Base-by-base conservation (phyloP, 345 rosid genomes). In the Isatis tinctoria region DNA sequence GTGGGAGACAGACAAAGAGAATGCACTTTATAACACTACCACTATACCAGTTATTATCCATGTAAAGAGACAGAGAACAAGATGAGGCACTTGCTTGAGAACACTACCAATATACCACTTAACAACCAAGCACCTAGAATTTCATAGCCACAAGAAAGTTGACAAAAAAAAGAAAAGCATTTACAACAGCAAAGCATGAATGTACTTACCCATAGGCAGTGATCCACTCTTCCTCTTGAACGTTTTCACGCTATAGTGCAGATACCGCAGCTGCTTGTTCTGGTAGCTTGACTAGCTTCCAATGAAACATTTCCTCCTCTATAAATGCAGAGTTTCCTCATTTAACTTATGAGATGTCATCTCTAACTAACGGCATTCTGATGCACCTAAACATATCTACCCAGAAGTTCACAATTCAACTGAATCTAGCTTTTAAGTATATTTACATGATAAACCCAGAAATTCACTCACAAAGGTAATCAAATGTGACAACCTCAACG, bases 161-260 rank as follows among this genome's bases (percentile, higher is more conserved):
- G 30, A 28, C 30, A 28, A 28, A 28, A 28, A n/a, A 47, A 12
- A 57, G 66, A n/a, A n/a, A n/a, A 45, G 40, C 43, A 45, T 45
- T 13, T 13, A 14, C 6, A 43, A 52, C 24, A 51, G 6, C 24
- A 60, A 60, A 51, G 33, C 13, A 36, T 22, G 18, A 67, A 12
- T 6, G 60, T 11, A 8, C 80, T 71, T 87, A 92, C 99, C 99
- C 99, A 76, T 90, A 95, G 68, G 92, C 97, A 49, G 99, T 95
- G 78, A 92, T 89, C 99, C 99, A 95, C 76, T 92, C 96, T 85
- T 92, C 99, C 79, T 89, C 97, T 28, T 92, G 87, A 69, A 92
- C 83, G 61, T 85, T 87, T 67, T 95, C 99, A n/a, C 92, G 92
- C 97, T 97, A 87, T 65, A 90, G 82, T 17, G 99, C 90, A 12